Conservation (phyloP, 768 basidiomycete genomes). For the Termitomyces sp. region DNA sequence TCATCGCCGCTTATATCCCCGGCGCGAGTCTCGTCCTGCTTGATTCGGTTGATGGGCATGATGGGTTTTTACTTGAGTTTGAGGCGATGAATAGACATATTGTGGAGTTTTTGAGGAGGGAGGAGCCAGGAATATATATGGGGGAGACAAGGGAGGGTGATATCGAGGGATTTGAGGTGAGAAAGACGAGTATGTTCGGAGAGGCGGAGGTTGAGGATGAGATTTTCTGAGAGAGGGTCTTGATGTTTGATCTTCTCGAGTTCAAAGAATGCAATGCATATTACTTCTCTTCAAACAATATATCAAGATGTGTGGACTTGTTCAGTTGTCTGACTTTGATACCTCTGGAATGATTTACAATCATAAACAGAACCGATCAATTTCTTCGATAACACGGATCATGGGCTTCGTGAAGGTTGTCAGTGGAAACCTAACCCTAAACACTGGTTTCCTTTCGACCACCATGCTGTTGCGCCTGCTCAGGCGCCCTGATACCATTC, state of each 20-base stretch:
- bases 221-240: constrained; percentile 25
- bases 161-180: constrained; percentile 57
- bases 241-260: not conserved
- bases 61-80: constrained; percentile 96
- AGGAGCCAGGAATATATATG: constrained; percentile 66
- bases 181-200: constrained; percentile 90
- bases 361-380: too few relatives aligned
- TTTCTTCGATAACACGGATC: not conserved
- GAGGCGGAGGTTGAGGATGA: constrained; percentile 43
- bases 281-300: not conserved
- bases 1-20: constrained; percentile 76
- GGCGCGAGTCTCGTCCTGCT: constrained; percentile 77
- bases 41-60: constrained; percentile 86
- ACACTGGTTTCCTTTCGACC: constrained; percentile 13
- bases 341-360: too few relatives aligned
- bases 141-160: constrained; percentile 18
- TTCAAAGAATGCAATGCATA: not conserved
- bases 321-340: too few relatives aligned
- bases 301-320: not conserved
- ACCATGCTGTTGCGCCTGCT: constrained; percentile 30
- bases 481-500: constrained; percentile 17
- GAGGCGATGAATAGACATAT: constrained; percentile 86
- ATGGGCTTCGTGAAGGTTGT: not conserved
- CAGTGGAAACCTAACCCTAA: constrained; percentile 16
- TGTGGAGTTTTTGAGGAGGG: constrained; percentile 59